Evolutionary conservation across 257 asterid species (phyloP), one percentile per base, ranked within the genome.

Genomic region (Dorcoceras hygrometricum): DNA sequence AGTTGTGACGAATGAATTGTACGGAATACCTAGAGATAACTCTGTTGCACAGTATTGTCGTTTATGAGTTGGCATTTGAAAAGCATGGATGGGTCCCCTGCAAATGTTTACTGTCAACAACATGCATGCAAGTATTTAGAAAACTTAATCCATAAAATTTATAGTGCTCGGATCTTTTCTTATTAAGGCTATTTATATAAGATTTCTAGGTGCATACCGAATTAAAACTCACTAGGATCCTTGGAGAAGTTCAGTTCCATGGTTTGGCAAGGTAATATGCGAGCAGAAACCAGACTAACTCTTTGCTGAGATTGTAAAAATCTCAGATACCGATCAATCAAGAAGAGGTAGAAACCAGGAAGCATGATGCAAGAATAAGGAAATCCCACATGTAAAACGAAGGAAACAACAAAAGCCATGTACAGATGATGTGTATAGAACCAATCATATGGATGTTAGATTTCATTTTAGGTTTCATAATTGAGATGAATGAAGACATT

Each of bases 361-460:
- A 82, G 77, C 59, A 70, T 71, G 59, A 76, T 71, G 78, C 80
- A 79, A 53, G 67, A 62, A 56, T 74, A 82, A 20, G 79, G 59
- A 71, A 79, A 71, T 50, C 82, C 87, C 63, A 71, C 80, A 27
- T 79, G 84, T 16, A 74, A 63, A 29, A 79, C 66, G 4, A 34
- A 82, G 75, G 79, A 82, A 5, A 62, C 27, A 11, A 73, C 23
- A 25, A 71, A 79, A 29, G 74, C 74, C 11, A 66, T 58, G 76
- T 82, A 82, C 3, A 82, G 63, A 68, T 82, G 87, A 68, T 82
- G 87, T 3, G 82, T 71, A 75, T 68, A 79, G 69, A 64, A 74
- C n/a, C n/a, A n/a, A n/a, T n/a, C n/a, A n/a, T n/a, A n/a, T n/a
- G n/a, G n/a, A n/a, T n/a, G n/a, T n/a, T n/a, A n/a, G n/a, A 34